These are phyloP conservation scores for Ustilago loliicola DNA, from an alignment of 1,284 basidiomycete species.

Conservation along the genomic window DNA sequence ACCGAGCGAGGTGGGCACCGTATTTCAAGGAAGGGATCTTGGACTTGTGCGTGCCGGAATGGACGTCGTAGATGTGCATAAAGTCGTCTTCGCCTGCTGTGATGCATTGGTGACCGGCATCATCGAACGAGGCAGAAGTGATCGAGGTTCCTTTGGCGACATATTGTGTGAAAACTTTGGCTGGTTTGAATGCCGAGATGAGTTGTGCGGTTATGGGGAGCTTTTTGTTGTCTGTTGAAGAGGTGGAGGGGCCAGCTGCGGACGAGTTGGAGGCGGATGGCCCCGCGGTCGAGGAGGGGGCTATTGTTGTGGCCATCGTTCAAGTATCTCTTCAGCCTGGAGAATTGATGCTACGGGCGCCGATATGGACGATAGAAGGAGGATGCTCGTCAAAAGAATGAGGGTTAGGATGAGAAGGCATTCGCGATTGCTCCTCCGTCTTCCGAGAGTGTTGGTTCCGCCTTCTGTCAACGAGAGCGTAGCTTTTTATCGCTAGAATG, in stretches of 20 bases:
- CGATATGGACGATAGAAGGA: no score
- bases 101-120: slow-evolving; percentile 85
- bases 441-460: slow-evolving; percentile 8
- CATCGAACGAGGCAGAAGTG: slow-evolving; percentile 90
- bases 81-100: slow-evolving; percentile 94
- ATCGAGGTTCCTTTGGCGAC: slow-evolving; percentile 73
- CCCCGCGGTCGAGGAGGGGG: slow-evolving; percentile 4
- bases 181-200: slow-evolving; percentile 77
- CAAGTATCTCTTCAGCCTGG: no score
- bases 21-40: slow-evolving; percentile 94
- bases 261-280: slow-evolving; percentile 4
- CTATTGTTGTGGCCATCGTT: slow-evolving; percentile 16
- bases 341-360: no score
- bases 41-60: slow-evolving; percentile 85
- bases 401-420: not conserved
- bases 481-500: no score
- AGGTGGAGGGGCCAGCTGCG: slow-evolving; percentile 15
- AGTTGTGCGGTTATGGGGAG: slow-evolving; percentile 44
- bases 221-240: slow-evolving; percentile 29
- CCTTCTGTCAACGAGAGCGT: no score
- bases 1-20: slow-evolving; percentile 91
- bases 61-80: slow-evolving; percentile 88
- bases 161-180: slow-evolving; percentile 80
- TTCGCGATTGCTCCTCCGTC: not conserved
- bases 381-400: not conserved